Conservation (phyloP, 257 asterid genomes). For the Eucommia ulmoides region DNA sequence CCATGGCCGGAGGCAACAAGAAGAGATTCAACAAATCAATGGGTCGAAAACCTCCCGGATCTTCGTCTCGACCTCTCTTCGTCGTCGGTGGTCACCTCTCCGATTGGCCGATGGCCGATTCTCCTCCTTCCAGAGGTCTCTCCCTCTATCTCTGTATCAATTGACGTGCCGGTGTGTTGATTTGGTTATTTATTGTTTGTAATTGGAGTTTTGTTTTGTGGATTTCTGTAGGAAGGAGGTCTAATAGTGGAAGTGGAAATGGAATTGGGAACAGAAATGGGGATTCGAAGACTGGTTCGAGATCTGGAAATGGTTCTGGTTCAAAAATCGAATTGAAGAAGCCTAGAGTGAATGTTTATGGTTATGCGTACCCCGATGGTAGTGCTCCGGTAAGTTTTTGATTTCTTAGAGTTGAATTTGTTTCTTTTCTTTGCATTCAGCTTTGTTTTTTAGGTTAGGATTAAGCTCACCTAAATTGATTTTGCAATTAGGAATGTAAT, state of each 20-base stretch:
- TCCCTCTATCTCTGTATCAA: not conserved
- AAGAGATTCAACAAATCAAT: slow-evolving; percentile 37
- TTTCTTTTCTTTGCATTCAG: not conserved
- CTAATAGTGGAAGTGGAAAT: slow-evolving; percentile 14
- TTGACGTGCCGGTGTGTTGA: not conserved
- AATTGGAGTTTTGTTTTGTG: not conserved
- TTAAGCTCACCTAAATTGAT: not conserved
- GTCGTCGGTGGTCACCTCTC: slow-evolving; percentile 71
- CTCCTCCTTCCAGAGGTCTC: slow-evolving; percentile 70
- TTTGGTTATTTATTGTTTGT: not conserved
- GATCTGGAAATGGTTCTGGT: slow-evolving; percentile 24
- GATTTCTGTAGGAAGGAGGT: slow-evolving; percentile 31
- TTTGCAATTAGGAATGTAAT: not conserved
- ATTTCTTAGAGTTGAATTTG: slow-evolving; percentile 1
- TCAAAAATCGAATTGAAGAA: slow-evolving; percentile 19
- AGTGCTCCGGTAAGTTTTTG: slow-evolving; percentile 32
- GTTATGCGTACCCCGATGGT: slow-evolving; percentile 37
- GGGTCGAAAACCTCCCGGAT: slow-evolving; percentile 22
- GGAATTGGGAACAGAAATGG: slow-evolving; percentile 23
- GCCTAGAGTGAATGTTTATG: slow-evolving; percentile 28
- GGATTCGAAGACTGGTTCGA: slow-evolving; percentile 12
- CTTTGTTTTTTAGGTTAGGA: not conserved
- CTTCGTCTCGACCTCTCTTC: slow-evolving; percentile 42
- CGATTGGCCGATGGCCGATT: slow-evolving; percentile 52
- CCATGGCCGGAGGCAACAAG: slow-evolving; percentile 45